phyloP scores from a whole-genome alignment of 2,329 filamentous ascomycete species.

The Alternaria hordeiaustralica region DNA sequence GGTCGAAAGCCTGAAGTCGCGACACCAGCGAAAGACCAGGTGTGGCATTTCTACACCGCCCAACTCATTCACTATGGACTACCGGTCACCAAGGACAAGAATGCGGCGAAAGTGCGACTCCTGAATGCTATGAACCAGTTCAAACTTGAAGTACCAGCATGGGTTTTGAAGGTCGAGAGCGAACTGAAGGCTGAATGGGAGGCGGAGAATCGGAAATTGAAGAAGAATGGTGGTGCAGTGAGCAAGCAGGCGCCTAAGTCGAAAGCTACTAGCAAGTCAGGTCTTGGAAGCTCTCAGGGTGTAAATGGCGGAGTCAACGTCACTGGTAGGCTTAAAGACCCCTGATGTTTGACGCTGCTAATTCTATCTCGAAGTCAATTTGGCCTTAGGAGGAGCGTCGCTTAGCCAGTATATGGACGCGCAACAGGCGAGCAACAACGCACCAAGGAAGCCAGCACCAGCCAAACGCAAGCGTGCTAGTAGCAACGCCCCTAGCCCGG shows the following conservation, averaged over 20 bases:
- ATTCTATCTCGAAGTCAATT: slow-evolving; percentile 5
- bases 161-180: slow-evolving; percentile 59
- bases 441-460: not conserved
- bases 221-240: slow-evolving; percentile 24
- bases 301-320: slow-evolving; percentile 14
- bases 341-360: not conserved
- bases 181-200: slow-evolving; percentile 66
- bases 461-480: slow-evolving; percentile 10
- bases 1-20: slow-evolving; percentile 3
- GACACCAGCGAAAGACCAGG: slow-evolving; percentile 54
- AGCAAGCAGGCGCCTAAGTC: not conserved
- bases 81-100: slow-evolving; percentile 62
- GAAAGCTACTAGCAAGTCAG: not conserved
- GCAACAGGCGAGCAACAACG: not conserved
- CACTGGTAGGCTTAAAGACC: slow-evolving; percentile 6
- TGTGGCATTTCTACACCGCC: slow-evolving; percentile 68
- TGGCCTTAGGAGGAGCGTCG: not conserved
- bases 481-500: not conserved
- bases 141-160: slow-evolving; percentile 57
- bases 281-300: not conserved
- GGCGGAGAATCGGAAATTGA: slow-evolving; percentile 58
- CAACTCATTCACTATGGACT: slow-evolving; percentile 69
- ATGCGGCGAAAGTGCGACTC: slow-evolving; percentile 64
- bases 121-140: slow-evolving; percentile 62
- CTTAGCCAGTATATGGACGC: not conserved